phyloP scores from a whole-genome alignment of 2,329 filamentous ascomycete species.

The Lasiodiplodia sp. region DNA sequence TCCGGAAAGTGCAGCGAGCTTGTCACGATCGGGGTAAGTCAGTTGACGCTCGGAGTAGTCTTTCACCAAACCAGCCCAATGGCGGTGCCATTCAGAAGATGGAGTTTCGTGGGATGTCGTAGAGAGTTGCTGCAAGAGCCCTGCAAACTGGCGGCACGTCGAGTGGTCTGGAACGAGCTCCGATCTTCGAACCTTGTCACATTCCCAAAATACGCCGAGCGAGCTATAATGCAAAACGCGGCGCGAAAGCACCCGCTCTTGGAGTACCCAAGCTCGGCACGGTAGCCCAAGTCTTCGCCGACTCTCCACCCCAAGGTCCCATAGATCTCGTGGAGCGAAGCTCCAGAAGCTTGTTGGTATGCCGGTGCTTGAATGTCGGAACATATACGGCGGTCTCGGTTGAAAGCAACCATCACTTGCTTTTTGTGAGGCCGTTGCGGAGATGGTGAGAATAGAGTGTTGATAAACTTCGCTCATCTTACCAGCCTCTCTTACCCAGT shows the following conservation, averaged over 20 bases:
- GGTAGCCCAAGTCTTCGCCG: constrained; percentile 11
- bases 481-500: constrained; percentile 21
- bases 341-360: constrained; percentile 7
- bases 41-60: constrained; percentile 22
- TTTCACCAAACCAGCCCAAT: neutral
- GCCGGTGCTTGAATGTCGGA: neutral
- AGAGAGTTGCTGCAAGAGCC: constrained; percentile 15
- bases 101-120: constrained; percentile 8
- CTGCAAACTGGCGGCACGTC: constrained; percentile 5
- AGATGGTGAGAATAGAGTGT: constrained; percentile 7
- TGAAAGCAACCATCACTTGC: constrained; percentile 7
- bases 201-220: constrained; percentile 11
- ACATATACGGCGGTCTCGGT: neutral
- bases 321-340: constrained; percentile 9
- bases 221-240: constrained; percentile 12
- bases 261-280: constrained; percentile 2
- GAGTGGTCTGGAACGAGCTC: constrained; percentile 11
- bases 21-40: constrained; percentile 8
- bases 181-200: constrained; percentile 7
- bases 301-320: constrained; percentile 15
- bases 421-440: neutral
- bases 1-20: constrained; percentile 7
- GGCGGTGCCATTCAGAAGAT: neutral
- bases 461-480: constrained; percentile 22
- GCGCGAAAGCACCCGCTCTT: constrained; percentile 12